Evolutionary conservation across 306 rosid genomes (phyloP), one percentile per base, ranked within the genome.

Genomic region (peach (Prunus persica)): DNA sequence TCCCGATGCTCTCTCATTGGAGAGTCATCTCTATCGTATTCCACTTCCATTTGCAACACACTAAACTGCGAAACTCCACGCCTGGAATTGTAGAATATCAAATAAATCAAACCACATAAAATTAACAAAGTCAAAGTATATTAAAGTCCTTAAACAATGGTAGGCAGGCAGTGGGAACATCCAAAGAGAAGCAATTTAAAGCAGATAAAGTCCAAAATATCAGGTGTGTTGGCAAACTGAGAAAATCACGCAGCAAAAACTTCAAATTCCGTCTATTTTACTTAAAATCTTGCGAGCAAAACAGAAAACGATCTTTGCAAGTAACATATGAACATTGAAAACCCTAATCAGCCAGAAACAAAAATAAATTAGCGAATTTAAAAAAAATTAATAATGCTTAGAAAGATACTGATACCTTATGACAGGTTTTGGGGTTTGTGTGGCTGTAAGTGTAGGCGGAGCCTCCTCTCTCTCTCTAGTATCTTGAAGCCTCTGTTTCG

Each of bases 1-100:
- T 67, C 81, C 56, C 38, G 51, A 32, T 69, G 87, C 54, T 83
- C 91, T 66, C 80, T 74, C 70, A 51, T 41, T 0, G 84, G 89
- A 13, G 88, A 82, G 25, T 79, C 87, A 54, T 81, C 91, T 51
- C 52, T 82, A 52, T 85, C 88, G 61, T 74, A 80, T 69, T 91
- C 96, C 78, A 76, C 54, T 30, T 91, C 97, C 92, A 91, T 91
- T 32, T 2, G 34, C 14, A 55, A 54, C 51, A 32, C 51, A 34
- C 52, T 10, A 54, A 56, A 57, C 67, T 43, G 43, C 18, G 11
- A 22, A 64, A 86, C 71, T 51, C 49, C 58, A 69, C 66, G 58
- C 51, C 50, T 50, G 51, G 3, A 75, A 38, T 67, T 20, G 24
- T 41, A 25, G 9, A 30, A 32, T 30, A 57, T 71, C 27, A 62